A percentile compares a stretch with the other conserved stretches of the same genome.
Conservation (phyloP, 2,329 filamentous ascomycete species). For the Xylaria sp. region DNA sequence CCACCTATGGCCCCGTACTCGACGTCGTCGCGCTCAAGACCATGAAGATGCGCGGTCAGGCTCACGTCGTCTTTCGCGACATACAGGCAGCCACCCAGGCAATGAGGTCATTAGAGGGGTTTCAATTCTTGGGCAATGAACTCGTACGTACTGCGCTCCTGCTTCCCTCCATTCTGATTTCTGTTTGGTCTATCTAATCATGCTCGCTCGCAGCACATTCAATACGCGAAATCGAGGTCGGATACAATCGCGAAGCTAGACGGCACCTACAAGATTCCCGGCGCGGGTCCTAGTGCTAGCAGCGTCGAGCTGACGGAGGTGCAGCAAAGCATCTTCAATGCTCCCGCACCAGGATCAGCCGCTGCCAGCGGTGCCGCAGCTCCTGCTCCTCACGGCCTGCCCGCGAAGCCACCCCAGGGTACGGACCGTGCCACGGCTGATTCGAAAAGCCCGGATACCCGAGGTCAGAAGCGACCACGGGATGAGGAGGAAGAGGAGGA, state of each 20-base stretch:
- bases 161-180: not conserved
- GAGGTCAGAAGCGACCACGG: slow-evolving; percentile 71
- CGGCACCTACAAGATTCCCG: slow-evolving; percentile 79
- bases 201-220: slow-evolving; percentile 68
- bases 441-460: slow-evolving; percentile 55
- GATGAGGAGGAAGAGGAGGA: slow-evolving; percentile 67
- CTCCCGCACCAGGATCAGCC: slow-evolving; percentile 56
- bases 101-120: slow-evolving; percentile 84
- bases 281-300: slow-evolving; percentile 50
- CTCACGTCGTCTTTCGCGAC: slow-evolving; percentile 89
- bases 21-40: slow-evolving; percentile 91
- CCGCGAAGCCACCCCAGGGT: slow-evolving; percentile 53
- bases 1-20: slow-evolving; percentile 88
- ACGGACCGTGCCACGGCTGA: slow-evolving; percentile 54
- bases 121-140: slow-evolving; percentile 80
- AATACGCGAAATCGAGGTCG: slow-evolving; percentile 88
- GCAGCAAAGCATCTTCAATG: slow-evolving; percentile 80
- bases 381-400: slow-evolving; percentile 42
- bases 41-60: slow-evolving; percentile 91
- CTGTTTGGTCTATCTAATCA: slow-evolving; percentile 12
- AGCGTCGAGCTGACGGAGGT: slow-evolving; percentile 70
- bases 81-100: slow-evolving; percentile 91
- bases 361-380: slow-evolving; percentile 42
- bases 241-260: slow-evolving; percentile 88
- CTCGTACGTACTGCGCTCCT: slow-evolving; percentile 63